Evolutionary conservation across 2,329 filamentous ascomycete species (phyloP).

Genomic region (Teratosphaeriaceae sp.): DNA sequence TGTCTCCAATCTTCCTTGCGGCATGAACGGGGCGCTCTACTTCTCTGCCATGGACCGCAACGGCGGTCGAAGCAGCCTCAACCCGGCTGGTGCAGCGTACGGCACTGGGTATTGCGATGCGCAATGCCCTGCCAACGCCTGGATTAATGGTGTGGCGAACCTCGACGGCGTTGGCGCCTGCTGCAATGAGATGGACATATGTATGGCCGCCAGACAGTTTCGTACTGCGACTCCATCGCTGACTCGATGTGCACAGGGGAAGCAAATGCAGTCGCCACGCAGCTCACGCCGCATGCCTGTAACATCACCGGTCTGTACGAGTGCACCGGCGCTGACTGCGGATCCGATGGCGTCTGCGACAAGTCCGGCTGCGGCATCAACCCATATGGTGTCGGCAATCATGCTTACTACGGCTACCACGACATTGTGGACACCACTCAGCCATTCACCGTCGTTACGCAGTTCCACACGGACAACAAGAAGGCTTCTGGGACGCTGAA

Average conservation of each 20-base stretch:
- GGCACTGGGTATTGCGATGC: slow-evolving; percentile 53
- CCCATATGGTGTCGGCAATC: slow-evolving; percentile 58
- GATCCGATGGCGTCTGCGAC: slow-evolving; percentile 58
- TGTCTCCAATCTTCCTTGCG: slow-evolving; percentile 61
- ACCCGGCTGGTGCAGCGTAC: slow-evolving; percentile 46
- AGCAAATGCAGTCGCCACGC: slow-evolving; percentile 59
- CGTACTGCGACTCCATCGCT: too few species aligned
- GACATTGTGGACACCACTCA: slow-evolving; percentile 53
- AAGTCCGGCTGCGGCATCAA: slow-evolving; percentile 63
- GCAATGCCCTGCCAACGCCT: slow-evolving; percentile 32
- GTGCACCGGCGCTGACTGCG: slow-evolving; percentile 43
- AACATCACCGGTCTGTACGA: slow-evolving; percentile 46
- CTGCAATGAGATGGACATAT: slow-evolving; percentile 64
- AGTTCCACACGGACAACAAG: slow-evolving; percentile 51
- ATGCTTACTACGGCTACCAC: slow-evolving; percentile 54
- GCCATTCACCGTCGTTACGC: slow-evolving; percentile 57
- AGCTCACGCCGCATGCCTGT: slow-evolving; percentile 62
- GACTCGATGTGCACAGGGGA: too few species aligned
- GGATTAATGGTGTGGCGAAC: slow-evolving; percentile 35
- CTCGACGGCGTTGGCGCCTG: slow-evolving; percentile 48
- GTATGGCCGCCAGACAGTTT: too few species aligned
- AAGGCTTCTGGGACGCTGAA: slow-evolving; percentile 49
- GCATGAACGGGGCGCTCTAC: slow-evolving; percentile 65
- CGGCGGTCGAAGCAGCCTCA: slow-evolving; percentile 49
- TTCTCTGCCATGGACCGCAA: slow-evolving; percentile 56